Base-by-base conservation (phyloP, 1,284 basidiomycete species). In the Sphagnurus paluster region DNA sequence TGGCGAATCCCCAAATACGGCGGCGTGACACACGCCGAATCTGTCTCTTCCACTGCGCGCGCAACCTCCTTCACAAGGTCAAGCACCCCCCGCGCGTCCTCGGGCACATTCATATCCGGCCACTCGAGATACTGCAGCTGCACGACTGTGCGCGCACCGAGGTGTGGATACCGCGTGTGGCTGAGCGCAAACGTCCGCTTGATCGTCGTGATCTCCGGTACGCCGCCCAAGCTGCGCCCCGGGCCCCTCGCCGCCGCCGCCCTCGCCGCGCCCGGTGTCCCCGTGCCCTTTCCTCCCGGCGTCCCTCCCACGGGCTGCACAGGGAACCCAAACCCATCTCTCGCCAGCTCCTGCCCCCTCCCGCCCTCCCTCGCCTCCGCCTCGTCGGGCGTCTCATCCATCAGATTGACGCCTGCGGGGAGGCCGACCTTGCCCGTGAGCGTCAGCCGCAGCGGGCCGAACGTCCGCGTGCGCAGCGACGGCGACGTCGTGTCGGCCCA, bases 21-120 rank as follows among this genome's bases (percentile, higher is more conserved):
- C 19, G 25, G 13, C 14, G 6, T 39, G 43, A 16, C 50, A 46
- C 20, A 52, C 52, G 19, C 55, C n/a, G 5, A 23, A 11, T 46
- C 57, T 4, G 72, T 74, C 51, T 72, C 72, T 33, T 60, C 56
- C 4, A 75, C 71, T 3, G 75, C 74, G 28, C 71, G 68, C 39
- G 84, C 81, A 0, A 82, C 77, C 39, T 81, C 76, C 25, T 77
- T 77, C 48, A 96, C 79, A 25, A 97, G 75, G 4, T 76, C 71
- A 33, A 96, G 67, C 20, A 97, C 69, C 3, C 85, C 84, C 4
- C 77, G 71, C 0, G 93, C 84, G 47, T 90, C 82, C 7, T 87
- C 83, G 1, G 94, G 93, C 2, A 97, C 91, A 62, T 94, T 93
- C 71, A 96, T 87, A 60, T 98, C 93, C 2, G 93, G 91, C 93